These are phyloP conservation scores for Citrus reticulata DNA, from an alignment of 345 rosid species.

Conservation along the genomic window DNA sequence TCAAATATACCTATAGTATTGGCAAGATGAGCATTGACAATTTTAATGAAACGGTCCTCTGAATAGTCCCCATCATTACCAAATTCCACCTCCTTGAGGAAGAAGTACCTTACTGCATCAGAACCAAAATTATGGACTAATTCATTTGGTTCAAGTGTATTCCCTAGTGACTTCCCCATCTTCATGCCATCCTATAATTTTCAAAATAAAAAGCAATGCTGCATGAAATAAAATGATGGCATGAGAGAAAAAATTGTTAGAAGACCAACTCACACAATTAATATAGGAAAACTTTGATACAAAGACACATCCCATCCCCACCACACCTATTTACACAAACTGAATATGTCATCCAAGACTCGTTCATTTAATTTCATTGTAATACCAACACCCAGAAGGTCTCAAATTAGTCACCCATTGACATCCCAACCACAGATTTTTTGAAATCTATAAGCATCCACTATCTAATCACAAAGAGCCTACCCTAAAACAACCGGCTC, in stretches of 20 bases:
- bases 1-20: slow-evolving; percentile 70
- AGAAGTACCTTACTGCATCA: slow-evolving; percentile 93
- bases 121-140: slow-evolving; percentile 78
- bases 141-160: slow-evolving; percentile 82
- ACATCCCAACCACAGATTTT: neutral
- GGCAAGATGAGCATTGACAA: slow-evolving; percentile 94
- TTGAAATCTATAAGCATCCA: neutral
- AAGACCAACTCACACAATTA: neutral
- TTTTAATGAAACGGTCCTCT: slow-evolving; percentile 78
- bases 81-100: slow-evolving; percentile 84
- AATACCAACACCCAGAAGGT: neutral
- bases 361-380: neutral
- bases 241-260: slow-evolving; percentile 14
- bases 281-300: neutral
- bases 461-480: neutral
- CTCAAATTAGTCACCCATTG: no score
- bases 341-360: neutral
- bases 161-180: slow-evolving; percentile 98
- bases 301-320: neutral
- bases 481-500: neutral
- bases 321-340: neutral
- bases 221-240: slow-evolving; percentile 48
- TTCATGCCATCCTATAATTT: slow-evolving; percentile 89
- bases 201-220: slow-evolving; percentile 45
- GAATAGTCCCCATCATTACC: slow-evolving; percentile 97